Evolutionary conservation across 805 yeast species (phyloP), one percentile per base, ranked within the genome.

Genomic region (Candida namnaoensis): DNA sequence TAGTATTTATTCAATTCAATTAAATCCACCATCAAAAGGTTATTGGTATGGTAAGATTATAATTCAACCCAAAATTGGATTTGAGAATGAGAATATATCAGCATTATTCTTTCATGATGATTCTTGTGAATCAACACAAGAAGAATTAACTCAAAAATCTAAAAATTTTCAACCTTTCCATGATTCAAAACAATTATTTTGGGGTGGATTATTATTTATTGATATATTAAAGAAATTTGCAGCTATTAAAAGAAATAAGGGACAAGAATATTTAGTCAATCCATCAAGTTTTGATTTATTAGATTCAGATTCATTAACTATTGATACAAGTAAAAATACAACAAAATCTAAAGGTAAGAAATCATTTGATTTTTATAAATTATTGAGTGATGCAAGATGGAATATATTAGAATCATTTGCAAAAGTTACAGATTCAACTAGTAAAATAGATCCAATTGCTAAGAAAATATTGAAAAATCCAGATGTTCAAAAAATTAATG

Each of bases 11-110:
- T 84, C 95, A 25, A 69, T 93, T 35, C 95, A 90, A 58, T 74
- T 82, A 11, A 71, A 97, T 41, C 81, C 81, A 3, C 97, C 96
- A 6, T 79, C 88, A 3, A 65, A 78, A 13, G 95, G 90, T 2
- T 80, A 88, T 78, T 91, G 97, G 96, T 78, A 75, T 62, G 99
- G 99, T 0, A 85, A 96, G 0, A 65, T 91, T 13, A 66, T 88
- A 2, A 60, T 93, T 27, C 82, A 87, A 59, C 76, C 91, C 2
- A 74, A 75, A 48, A 46, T 50, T 15, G 76, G 65, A 35, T 13
- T 30, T 13, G n/a, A 13, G 7, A 77, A 77, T 8, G 82, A 77
- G 42, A 76, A 79, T 36, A 62, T 88, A 14, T 98, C 98, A 0
- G 82, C 88, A 5, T 54, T 93, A 35, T 93, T 90, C 60, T 90